These are phyloP conservation scores for Russula sp. DNA, from an alignment of 768 basidiomycete species.

Conservation along the genomic window DNA sequence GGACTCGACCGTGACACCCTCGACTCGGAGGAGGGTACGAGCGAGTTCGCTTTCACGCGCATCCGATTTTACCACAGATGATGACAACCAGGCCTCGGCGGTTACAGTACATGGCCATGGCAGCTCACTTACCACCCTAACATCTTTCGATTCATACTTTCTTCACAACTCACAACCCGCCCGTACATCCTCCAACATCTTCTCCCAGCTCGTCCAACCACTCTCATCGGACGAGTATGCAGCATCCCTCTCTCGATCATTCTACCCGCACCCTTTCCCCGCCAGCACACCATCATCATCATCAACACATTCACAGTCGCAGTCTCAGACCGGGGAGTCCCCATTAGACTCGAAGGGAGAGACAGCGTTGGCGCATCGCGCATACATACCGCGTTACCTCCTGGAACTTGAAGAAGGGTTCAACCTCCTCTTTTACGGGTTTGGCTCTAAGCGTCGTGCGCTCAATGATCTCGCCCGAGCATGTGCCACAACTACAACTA, in stretches of 20 bases:
- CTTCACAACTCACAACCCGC: conserved; percentile 55
- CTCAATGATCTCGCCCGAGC: conserved; percentile 72
- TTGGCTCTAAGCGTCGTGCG: conserved; percentile 78
- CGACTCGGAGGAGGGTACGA: conserved; percentile 10
- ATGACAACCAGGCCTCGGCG: conserved; percentile 23
- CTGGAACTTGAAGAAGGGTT: conserved; percentile 79
- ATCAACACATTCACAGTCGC: background rate
- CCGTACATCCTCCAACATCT: conserved; percentile 75
- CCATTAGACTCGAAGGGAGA: conserved; percentile 28
- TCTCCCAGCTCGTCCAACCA: conserved; percentile 71
- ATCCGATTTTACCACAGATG: conserved; percentile 34
- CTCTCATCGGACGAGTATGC: conserved; percentile 63
- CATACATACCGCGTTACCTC: conserved; percentile 57
- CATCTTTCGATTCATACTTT: conserved; percentile 88
- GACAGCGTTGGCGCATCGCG: conserved; percentile 31
- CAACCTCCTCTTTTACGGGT: conserved; percentile 84
- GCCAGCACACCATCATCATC: conserved; percentile 16
- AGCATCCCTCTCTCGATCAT: conserved; percentile 35
- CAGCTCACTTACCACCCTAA: conserved; percentile 66
- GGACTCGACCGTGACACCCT: conserved; percentile 14
- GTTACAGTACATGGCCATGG: conserved; percentile 23
- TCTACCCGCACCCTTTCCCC: conserved; percentile 35
- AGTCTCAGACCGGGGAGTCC: conserved; percentile 35
- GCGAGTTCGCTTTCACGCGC: conserved; percentile 20
- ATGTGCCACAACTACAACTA: conserved; percentile 41